phyloP scores from a whole-genome alignment of 257 asterid species.

The Solanum gandarillasii region DNA sequence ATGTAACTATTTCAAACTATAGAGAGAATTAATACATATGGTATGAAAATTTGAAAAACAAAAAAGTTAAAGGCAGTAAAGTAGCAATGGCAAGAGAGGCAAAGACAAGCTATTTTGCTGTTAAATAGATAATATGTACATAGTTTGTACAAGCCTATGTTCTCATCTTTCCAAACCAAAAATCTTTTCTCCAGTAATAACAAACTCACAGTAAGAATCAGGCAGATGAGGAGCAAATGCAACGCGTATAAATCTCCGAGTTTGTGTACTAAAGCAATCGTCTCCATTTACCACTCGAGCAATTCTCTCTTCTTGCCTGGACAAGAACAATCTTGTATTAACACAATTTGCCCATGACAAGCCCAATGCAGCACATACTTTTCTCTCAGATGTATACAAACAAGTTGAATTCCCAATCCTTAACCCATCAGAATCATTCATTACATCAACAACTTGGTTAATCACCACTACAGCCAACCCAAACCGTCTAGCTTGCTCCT shows the following conservation, averaged over 20 bases:
- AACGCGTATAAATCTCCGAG: slow-evolving; percentile 58
- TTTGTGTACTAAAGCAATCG: slow-evolving; percentile 4
- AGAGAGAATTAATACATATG: background rate
- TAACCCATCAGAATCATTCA: slow-evolving; percentile 30
- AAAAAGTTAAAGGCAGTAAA: slow-evolving; percentile 25
- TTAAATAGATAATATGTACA: background rate
- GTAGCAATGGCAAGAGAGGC: slow-evolving; percentile 63
- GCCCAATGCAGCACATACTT: slow-evolving; percentile 71
- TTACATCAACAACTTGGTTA: slow-evolving; percentile 77
- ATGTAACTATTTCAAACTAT: background rate
- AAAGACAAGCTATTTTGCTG: slow-evolving; percentile 9
- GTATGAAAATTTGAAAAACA: background rate
- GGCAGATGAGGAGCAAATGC: slow-evolving; percentile 87
- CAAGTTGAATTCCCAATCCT: slow-evolving; percentile 51
- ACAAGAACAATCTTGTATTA: slow-evolving; percentile 67
- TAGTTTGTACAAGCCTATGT: background rate
- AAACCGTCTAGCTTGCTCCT: slow-evolving; percentile 39
- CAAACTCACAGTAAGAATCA: slow-evolving; percentile 56
- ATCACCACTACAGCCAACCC: slow-evolving; percentile 78
- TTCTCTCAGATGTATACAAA: slow-evolving; percentile 62
- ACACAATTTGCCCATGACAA: slow-evolving; percentile 95
- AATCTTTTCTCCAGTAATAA: slow-evolving; percentile 55
- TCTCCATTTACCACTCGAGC: slow-evolving; percentile 18
- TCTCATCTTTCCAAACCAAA: slow-evolving; percentile 34
- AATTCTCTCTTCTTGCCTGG: slow-evolving; percentile 46